Evolutionary conservation across 1,284 basidiomycete genomes (phyloP).

Genomic region (Cryptococcus sp.): DNA sequence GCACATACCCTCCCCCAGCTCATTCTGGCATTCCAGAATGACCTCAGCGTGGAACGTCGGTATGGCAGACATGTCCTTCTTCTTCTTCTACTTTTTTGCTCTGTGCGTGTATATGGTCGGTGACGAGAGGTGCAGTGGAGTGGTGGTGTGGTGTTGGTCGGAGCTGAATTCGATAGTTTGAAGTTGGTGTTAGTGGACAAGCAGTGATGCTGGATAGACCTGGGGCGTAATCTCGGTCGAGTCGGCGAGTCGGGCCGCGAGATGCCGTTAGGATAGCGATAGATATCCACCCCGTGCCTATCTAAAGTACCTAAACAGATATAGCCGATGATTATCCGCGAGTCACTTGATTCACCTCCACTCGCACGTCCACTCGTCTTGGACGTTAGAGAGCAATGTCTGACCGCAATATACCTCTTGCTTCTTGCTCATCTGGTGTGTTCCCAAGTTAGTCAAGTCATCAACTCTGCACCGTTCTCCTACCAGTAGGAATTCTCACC

Average conservation of each 20-base stretch:
- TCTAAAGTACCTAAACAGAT: not conserved
- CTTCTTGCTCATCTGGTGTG: no score
- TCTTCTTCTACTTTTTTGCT: not conserved
- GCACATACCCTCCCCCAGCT: slow-evolving; percentile 45
- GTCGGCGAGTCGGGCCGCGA: slow-evolving; percentile 3
- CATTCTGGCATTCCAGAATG: slow-evolving; percentile 34
- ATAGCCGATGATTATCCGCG: no score
- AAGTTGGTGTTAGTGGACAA: not conserved
- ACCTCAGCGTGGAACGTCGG: slow-evolving; percentile 40
- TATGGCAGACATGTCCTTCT: not conserved
- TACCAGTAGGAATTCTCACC: no score
- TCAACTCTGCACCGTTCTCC: no score
- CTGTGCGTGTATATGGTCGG: no score
- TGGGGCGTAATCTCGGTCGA: not conserved
- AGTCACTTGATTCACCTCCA: no score
- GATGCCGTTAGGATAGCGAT: not conserved
- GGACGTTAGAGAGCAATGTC: no score
- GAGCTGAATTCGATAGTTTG: no score
- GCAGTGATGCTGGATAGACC: not conserved
- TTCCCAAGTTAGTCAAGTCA: no score
- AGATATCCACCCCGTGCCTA: not conserved
- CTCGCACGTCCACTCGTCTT: no score
- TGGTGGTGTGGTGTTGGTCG: not conserved
- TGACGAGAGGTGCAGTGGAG: no score
- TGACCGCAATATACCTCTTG: no score